Percentiles rank a stretch among this genome's conserved stretches.
Evolutionary conservation across 1,139 yeast species (phyloP).

Genomic region (Candida tropicalis): DNA sequence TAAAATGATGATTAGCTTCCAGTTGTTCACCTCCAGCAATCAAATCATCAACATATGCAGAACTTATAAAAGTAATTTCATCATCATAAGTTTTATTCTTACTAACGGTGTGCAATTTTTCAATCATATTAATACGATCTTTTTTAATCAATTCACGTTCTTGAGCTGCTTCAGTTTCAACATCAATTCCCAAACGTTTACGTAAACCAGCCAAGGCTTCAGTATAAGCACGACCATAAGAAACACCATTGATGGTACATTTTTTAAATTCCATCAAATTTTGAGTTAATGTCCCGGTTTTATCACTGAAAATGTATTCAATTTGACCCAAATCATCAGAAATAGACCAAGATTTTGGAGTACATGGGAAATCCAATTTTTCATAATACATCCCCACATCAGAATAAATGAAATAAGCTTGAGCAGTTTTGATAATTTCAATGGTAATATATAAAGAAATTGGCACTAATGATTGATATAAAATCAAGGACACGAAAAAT

Average conservation of each 20-base stretch:
- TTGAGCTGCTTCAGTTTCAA: constrained; percentile 44
- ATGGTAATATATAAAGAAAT: constrained; percentile 61
- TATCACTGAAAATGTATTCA: constrained; percentile 62
- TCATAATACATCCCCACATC: constrained; percentile 56
- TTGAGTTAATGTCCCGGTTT: constrained; percentile 63
- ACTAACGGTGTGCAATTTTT: constrained; percentile 23
- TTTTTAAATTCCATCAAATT: constrained; percentile 64
- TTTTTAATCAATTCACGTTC: constrained; percentile 42
- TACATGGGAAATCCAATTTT: constrained; percentile 57
- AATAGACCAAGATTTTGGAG: constrained; percentile 63
- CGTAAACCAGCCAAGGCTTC: constrained; percentile 63
- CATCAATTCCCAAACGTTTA: constrained; percentile 57
- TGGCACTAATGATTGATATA: constrained; percentile 61
- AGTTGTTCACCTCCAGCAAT: constrained; percentile 34
- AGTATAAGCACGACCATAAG: constrained; percentile 63
- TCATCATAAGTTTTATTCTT: constrained; percentile 33
- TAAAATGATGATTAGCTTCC: constrained; percentile 49
- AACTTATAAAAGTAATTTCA: constrained; percentile 52
- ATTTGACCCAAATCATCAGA: constrained; percentile 69
- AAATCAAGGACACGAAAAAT: constrained; percentile 54
- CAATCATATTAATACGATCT: constrained; percentile 44
- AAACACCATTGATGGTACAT: constrained; percentile 56
- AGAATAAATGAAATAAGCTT: constrained; percentile 57
- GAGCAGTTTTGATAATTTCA: constrained; percentile 61
- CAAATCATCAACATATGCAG: constrained; percentile 45